Evolutionary conservation across 345 rosid genomes (phyloP).

Genomic region (sweet orange (Citrus sinensis)): DNA sequence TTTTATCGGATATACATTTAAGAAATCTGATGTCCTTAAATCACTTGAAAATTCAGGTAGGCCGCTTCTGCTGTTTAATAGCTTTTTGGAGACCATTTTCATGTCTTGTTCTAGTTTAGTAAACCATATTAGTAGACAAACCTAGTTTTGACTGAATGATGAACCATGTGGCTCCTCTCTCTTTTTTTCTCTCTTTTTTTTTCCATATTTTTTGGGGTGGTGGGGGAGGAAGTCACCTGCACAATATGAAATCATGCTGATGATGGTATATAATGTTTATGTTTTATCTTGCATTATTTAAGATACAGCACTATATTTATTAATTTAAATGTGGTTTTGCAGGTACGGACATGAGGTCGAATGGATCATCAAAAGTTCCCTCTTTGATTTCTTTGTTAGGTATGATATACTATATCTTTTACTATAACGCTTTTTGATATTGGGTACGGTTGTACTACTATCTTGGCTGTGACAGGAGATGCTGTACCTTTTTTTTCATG

Average conservation of each 20-base stretch:
- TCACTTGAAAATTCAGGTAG: slow-evolving; percentile 81
- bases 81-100: neutral
- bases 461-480: neutral
- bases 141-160: neutral
- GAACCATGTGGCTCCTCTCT: neutral
- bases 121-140: neutral
- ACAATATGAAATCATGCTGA: neutral
- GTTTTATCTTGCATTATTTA: neutral
- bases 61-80: slow-evolving; percentile 5
- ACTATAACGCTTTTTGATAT: neutral
- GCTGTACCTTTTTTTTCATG: neutral
- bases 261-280: neutral
- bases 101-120: neutral
- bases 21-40: slow-evolving; percentile 76
- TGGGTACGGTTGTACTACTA: neutral
- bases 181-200: no score
- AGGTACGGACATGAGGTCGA: slow-evolving; percentile 57
- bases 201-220: neutral
- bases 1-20: slow-evolving; percentile 92
- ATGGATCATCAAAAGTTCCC: slow-evolving; percentile 66
- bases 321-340: slow-evolving; percentile 25
- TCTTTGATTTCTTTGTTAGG: slow-evolving; percentile 85
- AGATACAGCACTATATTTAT: neutral
- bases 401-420: slow-evolving; percentile 20
- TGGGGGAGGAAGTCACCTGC: no score